Evolutionary conservation across 805 yeast species (phyloP).

Genomic region (Candida mattraensis): DNA sequence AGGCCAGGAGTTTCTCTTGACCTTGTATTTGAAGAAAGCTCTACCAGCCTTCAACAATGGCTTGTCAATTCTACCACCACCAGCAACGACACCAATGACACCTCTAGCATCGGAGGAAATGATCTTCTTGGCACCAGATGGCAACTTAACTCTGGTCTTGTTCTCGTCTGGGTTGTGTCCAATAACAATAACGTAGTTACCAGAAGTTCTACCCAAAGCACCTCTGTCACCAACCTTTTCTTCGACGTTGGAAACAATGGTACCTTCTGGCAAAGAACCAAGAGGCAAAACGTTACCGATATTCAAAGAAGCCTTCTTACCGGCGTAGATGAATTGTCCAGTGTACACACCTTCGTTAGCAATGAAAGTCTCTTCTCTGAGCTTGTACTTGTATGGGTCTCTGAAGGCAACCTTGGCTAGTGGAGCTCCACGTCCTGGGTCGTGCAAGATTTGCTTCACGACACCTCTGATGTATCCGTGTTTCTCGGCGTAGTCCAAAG

Average conservation of each 20-base stretch:
- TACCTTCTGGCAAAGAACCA: slow-evolving; percentile 98
- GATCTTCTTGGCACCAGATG: slow-evolving; percentile 98
- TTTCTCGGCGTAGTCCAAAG: slow-evolving; percentile 98
- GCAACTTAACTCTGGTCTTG: slow-evolving; percentile 98
- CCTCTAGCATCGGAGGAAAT: slow-evolving; percentile 97
- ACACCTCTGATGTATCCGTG: slow-evolving; percentile 99
- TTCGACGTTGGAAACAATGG: slow-evolving; percentile 97
- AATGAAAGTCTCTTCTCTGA: slow-evolving; percentile 97
- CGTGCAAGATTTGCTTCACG: slow-evolving; percentile 98
- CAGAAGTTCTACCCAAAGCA: slow-evolving; percentile 99
- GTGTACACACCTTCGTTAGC: slow-evolving; percentile 99
- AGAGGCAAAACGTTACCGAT: slow-evolving; percentile 97
- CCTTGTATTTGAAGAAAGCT: slow-evolving; percentile 99
- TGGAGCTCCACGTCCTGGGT: slow-evolving; percentile 99
- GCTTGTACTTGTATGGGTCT: slow-evolving; percentile 98
- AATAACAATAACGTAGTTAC: slow-evolving; percentile 97
- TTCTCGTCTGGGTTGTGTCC: slow-evolving; percentile 99
- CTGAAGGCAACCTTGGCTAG: slow-evolving; percentile 98
- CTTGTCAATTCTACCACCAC: slow-evolving; percentile 99
- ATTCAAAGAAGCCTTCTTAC: slow-evolving; percentile 96
- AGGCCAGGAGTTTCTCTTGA: slow-evolving; percentile 99
- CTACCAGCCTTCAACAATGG: slow-evolving; percentile 99
- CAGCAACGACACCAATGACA: slow-evolving; percentile 99
- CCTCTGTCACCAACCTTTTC: slow-evolving; percentile 99
- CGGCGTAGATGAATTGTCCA: slow-evolving; percentile 98